Evolutionary conservation across 805 yeast species (phyloP), one percentile per base, ranked within the genome.

Genomic region (Candida taoyuanica): DNA sequence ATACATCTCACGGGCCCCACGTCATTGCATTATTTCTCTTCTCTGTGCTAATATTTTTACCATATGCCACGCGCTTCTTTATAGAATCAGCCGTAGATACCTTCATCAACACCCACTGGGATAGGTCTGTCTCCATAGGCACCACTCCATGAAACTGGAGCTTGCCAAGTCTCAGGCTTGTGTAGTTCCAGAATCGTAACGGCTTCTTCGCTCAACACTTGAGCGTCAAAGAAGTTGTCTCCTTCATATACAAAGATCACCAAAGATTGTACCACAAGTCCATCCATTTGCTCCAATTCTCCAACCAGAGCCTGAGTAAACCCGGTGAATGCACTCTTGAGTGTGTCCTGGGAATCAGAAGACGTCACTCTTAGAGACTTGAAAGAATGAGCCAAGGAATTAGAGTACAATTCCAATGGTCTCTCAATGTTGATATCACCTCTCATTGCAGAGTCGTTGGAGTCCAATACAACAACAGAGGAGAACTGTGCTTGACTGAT

Each of bases 141-240:
- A 3, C 95, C 87, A 7, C 59, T 56, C 98, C 98, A 89, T 26
- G 95, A 84, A 13, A 69, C 63, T 0, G 98, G 97, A 7, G 65
- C 65, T 8, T 56, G 47, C 73, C 78, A 74, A 5, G 43, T 26
- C 20, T 31, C 26, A 14, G 49, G 45, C 30, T 33, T n/a, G 9
- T 48, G 34, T 6, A 56, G 20, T 7, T 28, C 42, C 27, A 33
- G 14, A 11, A 35, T 7, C 43, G 55, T 19, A 65, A 49, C 15
- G 64, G 43, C 5, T 60, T 48, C 5, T 56, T 47, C 3, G 69
- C 56, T 23, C 59, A 82, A 59, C 8, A 55, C 44, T 30, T 65
- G 65, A 3, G 94, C 93, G 57, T 88, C 96, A 16, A 59, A 54
- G 20, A 80, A 73, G 58, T 91, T 91, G 59, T 89, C 97, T 24